Percentiles rank a stretch among this genome's conserved stretches.
Evolutionary conservation across 495 filamentous ascomycete genomes (phyloP).

Genomic region (Sphaerosporella brunnea): DNA sequence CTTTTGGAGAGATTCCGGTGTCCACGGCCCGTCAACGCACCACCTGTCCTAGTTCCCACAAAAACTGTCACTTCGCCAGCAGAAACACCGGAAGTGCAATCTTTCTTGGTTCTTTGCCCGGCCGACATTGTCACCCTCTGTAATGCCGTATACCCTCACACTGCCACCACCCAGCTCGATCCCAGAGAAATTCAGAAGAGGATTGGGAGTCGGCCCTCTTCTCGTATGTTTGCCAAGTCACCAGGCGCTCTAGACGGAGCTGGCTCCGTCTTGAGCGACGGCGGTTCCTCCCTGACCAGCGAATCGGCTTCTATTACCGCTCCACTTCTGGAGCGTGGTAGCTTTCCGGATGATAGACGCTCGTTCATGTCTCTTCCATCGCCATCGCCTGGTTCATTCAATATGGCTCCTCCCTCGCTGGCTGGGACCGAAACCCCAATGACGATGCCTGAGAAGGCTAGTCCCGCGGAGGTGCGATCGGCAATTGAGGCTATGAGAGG

Average conservation of each 20-base stretch:
- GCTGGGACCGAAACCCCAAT: not conserved
- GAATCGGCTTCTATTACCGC: constrained; percentile 48
- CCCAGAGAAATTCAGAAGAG: constrained; percentile 23
- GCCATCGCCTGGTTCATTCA: constrained; percentile 21
- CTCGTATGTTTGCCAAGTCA: constrained; percentile 23
- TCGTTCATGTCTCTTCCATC: constrained; percentile 25
- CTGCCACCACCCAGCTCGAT: constrained; percentile 11
- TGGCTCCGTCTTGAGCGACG: constrained; percentile 44
- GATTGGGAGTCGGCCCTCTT: constrained; percentile 18
- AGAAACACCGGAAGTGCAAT: constrained; percentile 52
- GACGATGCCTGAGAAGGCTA: constrained; percentile 27
- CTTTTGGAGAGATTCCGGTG: constrained; percentile 51
- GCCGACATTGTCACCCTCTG: constrained; percentile 52
- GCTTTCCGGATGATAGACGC: constrained; percentile 22
- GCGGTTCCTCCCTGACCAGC: constrained; percentile 49
- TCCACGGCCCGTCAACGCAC: constrained; percentile 33
- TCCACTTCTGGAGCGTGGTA: constrained; percentile 37
- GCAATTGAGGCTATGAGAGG: constrained; percentile 50
- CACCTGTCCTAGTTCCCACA: constrained; percentile 46
- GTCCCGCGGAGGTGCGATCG: constrained; percentile 30
- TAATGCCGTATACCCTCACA: constrained; percentile 49
- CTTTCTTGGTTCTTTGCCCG: constrained; percentile 55
- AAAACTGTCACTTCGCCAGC: constrained; percentile 50
- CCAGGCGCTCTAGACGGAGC: constrained; percentile 25
- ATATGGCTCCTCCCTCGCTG: constrained; percentile 9